Base-by-base conservation (phyloP, 139 green algal genomes). In the Chlamydomonas sphaeroides region DNA sequence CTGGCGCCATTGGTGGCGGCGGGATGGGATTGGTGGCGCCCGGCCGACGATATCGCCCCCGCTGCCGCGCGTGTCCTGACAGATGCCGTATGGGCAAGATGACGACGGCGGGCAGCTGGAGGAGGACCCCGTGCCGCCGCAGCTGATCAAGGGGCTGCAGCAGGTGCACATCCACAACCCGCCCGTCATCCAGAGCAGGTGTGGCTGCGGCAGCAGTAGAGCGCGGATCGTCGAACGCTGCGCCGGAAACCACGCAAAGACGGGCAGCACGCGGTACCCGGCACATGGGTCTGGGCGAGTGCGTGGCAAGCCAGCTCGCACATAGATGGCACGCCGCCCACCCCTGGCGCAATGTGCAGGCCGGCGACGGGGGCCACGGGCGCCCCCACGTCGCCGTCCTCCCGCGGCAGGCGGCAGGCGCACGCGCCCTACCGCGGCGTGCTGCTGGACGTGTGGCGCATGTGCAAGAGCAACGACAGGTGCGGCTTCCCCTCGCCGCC, bases 401-500 rank as follows among this genome's bases (percentile, higher is more conserved):
- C 61, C 21, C 68, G 57, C 6, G 38, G 65, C 32, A 53, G 65
- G 39, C 48, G 65, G 32, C 38, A 66, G 28, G 51, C 63, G 63
- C 65, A 69, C 61, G 72, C 81, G 23, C 81, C 81, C 18, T 87
- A 87, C 51, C 65, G 65, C 51, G 81, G 83, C 45, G 68, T 30
- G n/a, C 59, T 88, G 75, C 33, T 84, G 59, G 45, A 88, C 39
- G 75, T 88, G 48, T 77, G 68, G 39, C 51, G 68, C 38, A 36
- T 88, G 59, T 88, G 83, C 68, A 80, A 70, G 59, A 63, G 33
- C n/a, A 74, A 72, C 49, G 83, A 88, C 83, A 88, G 83, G 83
- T 88, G n/a, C 3, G 76, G 36, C 11, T 32, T 17, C 7, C 15
- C 56, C 56, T 32, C 21, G 21, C 56, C 56, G 11, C 25, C 14